Percentiles rank a stretch among this genome's conserved stretches.
Evolutionary conservation across 768 basidiomycete genomes (phyloP).

Genomic region (Rhodosporidiobolus sp.): DNA sequence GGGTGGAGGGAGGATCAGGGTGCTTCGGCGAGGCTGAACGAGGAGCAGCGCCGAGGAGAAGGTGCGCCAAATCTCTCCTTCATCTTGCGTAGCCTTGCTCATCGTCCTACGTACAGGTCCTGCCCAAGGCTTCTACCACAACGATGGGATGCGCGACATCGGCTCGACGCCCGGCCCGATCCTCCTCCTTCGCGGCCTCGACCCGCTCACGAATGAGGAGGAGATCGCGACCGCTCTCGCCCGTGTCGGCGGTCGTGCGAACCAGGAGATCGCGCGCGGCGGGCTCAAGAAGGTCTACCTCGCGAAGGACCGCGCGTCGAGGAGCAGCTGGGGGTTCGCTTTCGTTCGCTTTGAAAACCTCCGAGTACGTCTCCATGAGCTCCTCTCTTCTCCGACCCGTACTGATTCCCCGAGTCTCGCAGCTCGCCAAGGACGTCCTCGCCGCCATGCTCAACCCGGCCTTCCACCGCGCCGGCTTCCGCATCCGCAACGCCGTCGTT

Average conservation of each 20-base stretch:
- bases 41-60: conserved; percentile 18
- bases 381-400: neutral
- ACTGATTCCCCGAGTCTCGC: neutral
- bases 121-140: conserved; percentile 57
- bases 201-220: conserved; percentile 79
- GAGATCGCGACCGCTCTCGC: conserved; percentile 81
- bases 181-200: conserved; percentile 83
- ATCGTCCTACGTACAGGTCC: conserved; percentile 49
- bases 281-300: conserved; percentile 82
- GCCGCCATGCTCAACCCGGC: conserved; percentile 82
- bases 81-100: neutral
- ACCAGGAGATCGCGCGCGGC: conserved; percentile 50
- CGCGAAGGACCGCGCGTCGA: conserved; percentile 80
- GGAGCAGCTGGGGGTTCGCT: conserved; percentile 86
- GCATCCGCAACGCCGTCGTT: conserved; percentile 81
- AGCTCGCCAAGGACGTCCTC: conserved; percentile 80
- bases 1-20: conserved; percentile 56
- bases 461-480: conserved; percentile 86
- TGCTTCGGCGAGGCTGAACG: conserved; percentile 56
- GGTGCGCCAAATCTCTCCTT: neutral
- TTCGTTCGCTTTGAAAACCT: conserved; percentile 88
- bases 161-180: conserved; percentile 76
- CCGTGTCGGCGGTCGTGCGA: conserved; percentile 65
- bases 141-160: conserved; percentile 95
- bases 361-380: conserved; percentile 57